phyloP scores from a whole-genome alignment of 129 eudicot genomes.

The Flaveria trinervia region DNA sequence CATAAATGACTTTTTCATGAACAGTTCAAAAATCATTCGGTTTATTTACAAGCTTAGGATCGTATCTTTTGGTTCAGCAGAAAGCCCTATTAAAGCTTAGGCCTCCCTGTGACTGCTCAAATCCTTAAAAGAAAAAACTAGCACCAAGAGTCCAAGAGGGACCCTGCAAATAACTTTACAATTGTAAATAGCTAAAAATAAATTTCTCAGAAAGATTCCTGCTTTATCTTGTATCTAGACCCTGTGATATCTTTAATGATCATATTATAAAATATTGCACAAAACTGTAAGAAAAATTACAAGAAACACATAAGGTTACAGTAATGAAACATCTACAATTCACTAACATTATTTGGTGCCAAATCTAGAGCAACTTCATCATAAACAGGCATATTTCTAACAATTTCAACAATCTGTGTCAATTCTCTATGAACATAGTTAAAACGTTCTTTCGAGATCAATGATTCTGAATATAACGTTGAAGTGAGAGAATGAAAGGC shows the following conservation, averaged over 20 bases:
- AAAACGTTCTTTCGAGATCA: constrained; percentile 62
- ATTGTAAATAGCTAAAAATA: neutral
- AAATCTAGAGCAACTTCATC: constrained; percentile 41
- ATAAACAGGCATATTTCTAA: constrained; percentile 55
- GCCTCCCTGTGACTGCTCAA: too few relatives aligned
- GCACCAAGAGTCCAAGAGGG: neutral
- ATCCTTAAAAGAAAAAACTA: neutral
- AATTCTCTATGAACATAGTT: constrained; percentile 64
- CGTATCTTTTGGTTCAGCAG: too few relatives aligned
- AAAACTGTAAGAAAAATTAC: neutral
- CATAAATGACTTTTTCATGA: too few relatives aligned
- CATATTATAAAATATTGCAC: constrained; percentile 13
- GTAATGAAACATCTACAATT: constrained; percentile 31
- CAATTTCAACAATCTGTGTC: constrained; percentile 52
- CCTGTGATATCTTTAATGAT: constrained; percentile 14
- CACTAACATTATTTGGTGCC: constrained; percentile 43
- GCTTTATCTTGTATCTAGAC: neutral
- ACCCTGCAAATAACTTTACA: neutral
- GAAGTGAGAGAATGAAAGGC: constrained; percentile 56
- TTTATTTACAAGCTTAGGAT: too few relatives aligned
- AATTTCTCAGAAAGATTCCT: neutral
- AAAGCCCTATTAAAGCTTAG: too few relatives aligned
- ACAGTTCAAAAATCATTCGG: too few relatives aligned
- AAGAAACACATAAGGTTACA: neutral
- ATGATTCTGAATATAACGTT: constrained; percentile 52